phyloP scores from a whole-genome alignment of 2,329 filamentous ascomycete genomes.

The Exophiala alcalophila region DNA sequence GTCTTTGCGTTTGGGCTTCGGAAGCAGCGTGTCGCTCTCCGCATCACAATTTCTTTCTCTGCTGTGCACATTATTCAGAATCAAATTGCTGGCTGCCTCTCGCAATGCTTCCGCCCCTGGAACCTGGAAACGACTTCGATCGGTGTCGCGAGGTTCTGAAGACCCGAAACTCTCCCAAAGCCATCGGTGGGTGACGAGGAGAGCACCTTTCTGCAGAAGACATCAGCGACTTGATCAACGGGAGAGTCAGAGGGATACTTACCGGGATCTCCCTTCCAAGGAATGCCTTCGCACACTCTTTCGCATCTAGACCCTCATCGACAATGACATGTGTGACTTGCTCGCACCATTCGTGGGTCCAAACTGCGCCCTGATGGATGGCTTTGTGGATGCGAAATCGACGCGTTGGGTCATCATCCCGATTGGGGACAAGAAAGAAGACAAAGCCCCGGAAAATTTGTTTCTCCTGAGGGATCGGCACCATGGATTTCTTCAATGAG shows the following conservation, averaged over 20 bases:
- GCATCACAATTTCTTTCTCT: background rate
- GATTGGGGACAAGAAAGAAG: constrained; percentile 79
- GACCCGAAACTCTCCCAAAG: constrained; percentile 66
- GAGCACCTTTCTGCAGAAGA: constrained; percentile 1
- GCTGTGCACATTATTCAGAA: background rate
- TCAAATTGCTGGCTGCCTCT: background rate
- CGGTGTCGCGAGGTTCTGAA: constrained; percentile 56
- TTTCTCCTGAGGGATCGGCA: constrained; percentile 51
- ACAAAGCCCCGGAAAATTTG: constrained; percentile 60
- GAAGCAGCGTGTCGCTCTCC: background rate
- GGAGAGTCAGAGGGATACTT: constrained; percentile 28
- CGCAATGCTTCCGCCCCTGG: constrained; percentile 11
- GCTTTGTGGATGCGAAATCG: constrained; percentile 71
- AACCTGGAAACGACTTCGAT: constrained; percentile 59
- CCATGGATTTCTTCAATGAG: constrained; percentile 13
- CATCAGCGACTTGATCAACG: constrained; percentile 1
- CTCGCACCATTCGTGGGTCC: constrained; percentile 57
- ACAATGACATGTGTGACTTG: constrained; percentile 57
- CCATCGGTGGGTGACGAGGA: constrained; percentile 62
- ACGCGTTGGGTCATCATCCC: constrained; percentile 66
- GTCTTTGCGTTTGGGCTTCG: background rate
- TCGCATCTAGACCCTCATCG: constrained; percentile 53
- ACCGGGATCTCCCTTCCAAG: constrained; percentile 39
- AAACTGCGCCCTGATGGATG: constrained; percentile 69
- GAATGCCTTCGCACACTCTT: constrained; percentile 15